Percentiles rank a stretch among this genome's conserved stretches.
These are phyloP conservation scores for Euphorbia lathyris DNA, from an alignment of 345 rosid species.

Conservation along the genomic window DNA sequence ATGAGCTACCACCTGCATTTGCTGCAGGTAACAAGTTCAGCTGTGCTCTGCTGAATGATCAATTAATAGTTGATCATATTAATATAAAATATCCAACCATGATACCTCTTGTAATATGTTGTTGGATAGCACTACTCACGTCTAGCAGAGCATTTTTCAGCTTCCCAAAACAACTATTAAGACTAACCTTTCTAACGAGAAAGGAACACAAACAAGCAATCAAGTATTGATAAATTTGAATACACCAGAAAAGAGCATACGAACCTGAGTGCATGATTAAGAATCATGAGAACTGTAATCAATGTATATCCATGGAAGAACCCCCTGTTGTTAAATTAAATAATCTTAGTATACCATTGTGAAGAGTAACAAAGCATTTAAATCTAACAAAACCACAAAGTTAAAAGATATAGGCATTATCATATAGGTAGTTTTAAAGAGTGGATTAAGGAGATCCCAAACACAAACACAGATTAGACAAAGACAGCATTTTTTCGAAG, in stretches of 20 bases:
- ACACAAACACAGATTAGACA: not conserved
- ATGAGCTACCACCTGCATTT: too few relatives aligned
- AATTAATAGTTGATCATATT: not conserved
- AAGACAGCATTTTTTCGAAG: not conserved
- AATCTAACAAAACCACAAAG: not conserved
- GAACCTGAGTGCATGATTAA: constrained; percentile 96
- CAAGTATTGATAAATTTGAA: constrained; percentile 8
- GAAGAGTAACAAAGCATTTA: constrained; percentile 4
- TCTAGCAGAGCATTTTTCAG: not conserved
- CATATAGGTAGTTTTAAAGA: not conserved
- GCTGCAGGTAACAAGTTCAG: too few relatives aligned
- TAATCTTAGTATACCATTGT: constrained; percentile 10
- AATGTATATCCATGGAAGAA: constrained; percentile 95
- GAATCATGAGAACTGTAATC: constrained; percentile 81
- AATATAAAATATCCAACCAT: not conserved
- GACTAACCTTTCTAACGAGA: not conserved
- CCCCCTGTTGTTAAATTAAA: constrained; percentile 51
- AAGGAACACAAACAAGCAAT: constrained; percentile 18
- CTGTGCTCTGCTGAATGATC: not conserved
- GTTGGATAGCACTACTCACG: not conserved
- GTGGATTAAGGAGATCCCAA: not conserved
- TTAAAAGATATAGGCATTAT: not conserved
- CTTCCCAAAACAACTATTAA: too few relatives aligned
- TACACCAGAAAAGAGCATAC: constrained; percentile 18
- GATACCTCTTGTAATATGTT: not conserved